phyloP scores from a whole-genome alignment of 108 stramenopile species.

The Skeletonema potamos region DNA sequence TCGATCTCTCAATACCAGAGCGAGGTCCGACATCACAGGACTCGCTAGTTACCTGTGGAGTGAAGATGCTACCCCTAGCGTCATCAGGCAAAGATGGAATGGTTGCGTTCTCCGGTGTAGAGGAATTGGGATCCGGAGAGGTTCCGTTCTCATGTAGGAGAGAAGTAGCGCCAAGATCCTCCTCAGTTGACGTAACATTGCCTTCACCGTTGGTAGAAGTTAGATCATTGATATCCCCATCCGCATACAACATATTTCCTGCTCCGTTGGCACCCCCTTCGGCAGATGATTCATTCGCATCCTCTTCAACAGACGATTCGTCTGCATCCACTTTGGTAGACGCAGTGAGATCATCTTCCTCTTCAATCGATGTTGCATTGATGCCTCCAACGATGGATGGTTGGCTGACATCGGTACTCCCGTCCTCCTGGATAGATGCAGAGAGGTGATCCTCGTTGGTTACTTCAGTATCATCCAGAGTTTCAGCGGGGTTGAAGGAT shows the following conservation, averaged over 20 bases:
- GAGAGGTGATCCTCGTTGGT: neutral
- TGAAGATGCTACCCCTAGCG: neutral
- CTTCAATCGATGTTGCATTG: neutral
- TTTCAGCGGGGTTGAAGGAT: neutral
- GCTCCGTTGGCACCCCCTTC: neutral
- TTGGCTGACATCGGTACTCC: neutral
- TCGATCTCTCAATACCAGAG: neutral
- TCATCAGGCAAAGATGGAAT: neutral
- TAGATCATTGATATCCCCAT: neutral
- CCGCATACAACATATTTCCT: too few relatives aligned
- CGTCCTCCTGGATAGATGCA: neutral
- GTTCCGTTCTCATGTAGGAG: neutral
- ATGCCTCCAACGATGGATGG: neutral
- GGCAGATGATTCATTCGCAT: neutral
- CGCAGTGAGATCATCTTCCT: neutral
- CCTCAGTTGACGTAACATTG: neutral
- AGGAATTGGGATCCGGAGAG: neutral
- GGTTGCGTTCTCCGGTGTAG: neutral
- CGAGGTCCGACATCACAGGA: neutral
- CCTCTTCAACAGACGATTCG: neutral
- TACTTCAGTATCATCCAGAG: neutral
- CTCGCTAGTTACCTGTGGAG: neutral
- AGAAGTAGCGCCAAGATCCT: neutral
- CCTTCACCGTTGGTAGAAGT: neutral
- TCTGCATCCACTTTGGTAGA: neutral